These are phyloP conservation scores for Pythium dissimile DNA, from an alignment of 352 stramenopile genomes.

Conservation along the genomic window DNA sequence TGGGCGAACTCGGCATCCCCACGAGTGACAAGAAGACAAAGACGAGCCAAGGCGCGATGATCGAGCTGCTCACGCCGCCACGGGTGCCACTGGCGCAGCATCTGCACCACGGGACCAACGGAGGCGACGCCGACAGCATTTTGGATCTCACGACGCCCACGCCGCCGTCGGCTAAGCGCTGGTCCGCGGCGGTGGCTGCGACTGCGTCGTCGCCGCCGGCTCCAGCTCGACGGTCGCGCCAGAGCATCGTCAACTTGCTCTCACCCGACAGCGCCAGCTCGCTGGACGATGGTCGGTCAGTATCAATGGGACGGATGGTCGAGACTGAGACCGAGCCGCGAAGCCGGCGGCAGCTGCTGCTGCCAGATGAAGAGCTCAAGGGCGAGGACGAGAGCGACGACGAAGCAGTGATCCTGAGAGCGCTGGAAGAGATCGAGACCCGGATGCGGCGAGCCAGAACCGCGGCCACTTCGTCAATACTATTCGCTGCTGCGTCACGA, in stretches of 20 bases:
- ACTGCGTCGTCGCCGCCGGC: neutral
- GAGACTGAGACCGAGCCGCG: neutral
- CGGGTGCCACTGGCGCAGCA: neutral
- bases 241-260: slow-evolving; percentile 48
- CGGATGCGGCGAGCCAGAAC: neutral
- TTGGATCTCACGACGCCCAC: slow-evolving; percentile 26
- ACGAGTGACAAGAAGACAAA: slow-evolving; percentile 16
- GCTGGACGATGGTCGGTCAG: neutral
- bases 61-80: slow-evolving; percentile 24
- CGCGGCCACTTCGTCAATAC: neutral
- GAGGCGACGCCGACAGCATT: neutral
- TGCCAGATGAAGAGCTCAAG: neutral
- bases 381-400: slow-evolving; percentile 6
- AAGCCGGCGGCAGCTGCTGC: neutral
- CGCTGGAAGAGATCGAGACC: neutral
- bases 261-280: slow-evolving; percentile 18
- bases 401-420: neutral
- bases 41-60: neutral
- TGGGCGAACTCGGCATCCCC: slow-evolving; percentile 19
- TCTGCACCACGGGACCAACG: slow-evolving; percentile 1
- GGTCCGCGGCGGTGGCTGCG: too few species aligned
- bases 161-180: slow-evolving; percentile 11
- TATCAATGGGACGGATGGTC: too few species aligned
- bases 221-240: neutral
- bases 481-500: neutral